Evolutionary conservation across 257 asterid genomes (phyloP), one percentile per base, ranked within the genome.

Genomic region (Nicotiana paniculata): DNA sequence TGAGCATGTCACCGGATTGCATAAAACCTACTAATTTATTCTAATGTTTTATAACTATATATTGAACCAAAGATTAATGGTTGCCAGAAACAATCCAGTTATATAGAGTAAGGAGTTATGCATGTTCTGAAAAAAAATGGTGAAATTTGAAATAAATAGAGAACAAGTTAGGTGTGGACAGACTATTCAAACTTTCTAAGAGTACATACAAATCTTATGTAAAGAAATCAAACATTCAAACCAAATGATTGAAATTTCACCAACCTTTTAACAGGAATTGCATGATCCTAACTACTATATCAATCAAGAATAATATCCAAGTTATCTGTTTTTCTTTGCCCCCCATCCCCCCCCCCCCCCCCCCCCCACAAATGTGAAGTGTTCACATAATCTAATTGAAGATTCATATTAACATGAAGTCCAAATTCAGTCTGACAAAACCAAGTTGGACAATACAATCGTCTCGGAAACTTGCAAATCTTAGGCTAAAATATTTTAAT

Each of bases 231-330:
- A 30, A 87, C 88, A 87, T 77, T 75, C 90, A 86, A 87, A 68
- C 87, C 83, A 87, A 90, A 89, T 90, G 95, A 92, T 90, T 83
- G 85, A 87, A 72, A 81, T 67, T 66, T 85, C 88, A 92, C 97
- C 97, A 91, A 89, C 91, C 54, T 85, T 80, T 55, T 82, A 86
- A 87, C 94, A 61, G 86, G 81, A 83, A 80, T 82, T 72, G 95
- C 92, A 88, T 92, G 95, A 88, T 80, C 84, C 81, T 69, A 76
- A 79, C 85, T 59, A 81, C 85, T 80, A 33, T 46, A 84, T 69
- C 46, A 32, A 64, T 17, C 43, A 74, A 72, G 17, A 62, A 65
- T 35, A 63, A 3, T 28, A 43, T 48, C 33, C 26, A 46, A 62
- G 39, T 15, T 35, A 30, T 4, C 8, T 53, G 12, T 15, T 15